These are phyloP conservation scores for Tolypocladium nubicola DNA, from an alignment of 2,329 filamentous ascomycete genomes.

Conservation along the genomic window DNA sequence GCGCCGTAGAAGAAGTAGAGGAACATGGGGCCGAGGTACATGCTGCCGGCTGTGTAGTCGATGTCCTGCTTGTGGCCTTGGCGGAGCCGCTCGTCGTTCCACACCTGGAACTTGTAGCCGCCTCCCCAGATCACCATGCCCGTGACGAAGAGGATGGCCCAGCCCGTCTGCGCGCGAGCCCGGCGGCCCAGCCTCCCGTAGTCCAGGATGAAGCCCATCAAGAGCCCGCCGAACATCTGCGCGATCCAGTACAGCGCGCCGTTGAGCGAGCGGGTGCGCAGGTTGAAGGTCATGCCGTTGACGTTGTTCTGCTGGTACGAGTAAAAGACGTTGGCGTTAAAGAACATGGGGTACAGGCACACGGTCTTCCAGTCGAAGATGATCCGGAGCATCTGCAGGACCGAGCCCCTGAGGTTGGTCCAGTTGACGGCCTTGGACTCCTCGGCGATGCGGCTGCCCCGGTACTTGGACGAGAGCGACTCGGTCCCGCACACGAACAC, in stretches of 20 bases:
- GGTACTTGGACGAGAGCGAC: slow-evolving; percentile 26
- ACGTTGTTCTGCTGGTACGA: slow-evolving; percentile 45
- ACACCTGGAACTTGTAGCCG: slow-evolving; percentile 54
- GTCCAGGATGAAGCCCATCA: slow-evolving; percentile 35
- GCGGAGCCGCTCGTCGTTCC: slow-evolving; percentile 33
- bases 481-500: slow-evolving; percentile 37
- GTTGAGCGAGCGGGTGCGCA: slow-evolving; percentile 42
- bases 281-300: slow-evolving; percentile 42
- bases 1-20: slow-evolving; percentile 62
- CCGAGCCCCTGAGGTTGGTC: slow-evolving; percentile 22
- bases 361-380: slow-evolving; percentile 28
- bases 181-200: slow-evolving; percentile 28
- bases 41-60: slow-evolving; percentile 33
- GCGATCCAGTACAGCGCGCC: slow-evolving; percentile 43
- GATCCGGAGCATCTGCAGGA: slow-evolving; percentile 22
- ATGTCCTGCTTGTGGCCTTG: slow-evolving; percentile 30
- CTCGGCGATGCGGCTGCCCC: slow-evolving; percentile 15
- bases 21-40: slow-evolving; percentile 53
- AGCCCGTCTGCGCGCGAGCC: slow-evolving; percentile 34
- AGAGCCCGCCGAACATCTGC: slow-evolving; percentile 39
- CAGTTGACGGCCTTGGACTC: slow-evolving; percentile 26
- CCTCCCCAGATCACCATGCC: slow-evolving; percentile 46
- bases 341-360: slow-evolving; percentile 40
- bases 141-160: slow-evolving; percentile 32
- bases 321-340: slow-evolving; percentile 44